Conservation (phyloP, 164 flowering plant genomes). For the Berberis thunbergii region DNA sequence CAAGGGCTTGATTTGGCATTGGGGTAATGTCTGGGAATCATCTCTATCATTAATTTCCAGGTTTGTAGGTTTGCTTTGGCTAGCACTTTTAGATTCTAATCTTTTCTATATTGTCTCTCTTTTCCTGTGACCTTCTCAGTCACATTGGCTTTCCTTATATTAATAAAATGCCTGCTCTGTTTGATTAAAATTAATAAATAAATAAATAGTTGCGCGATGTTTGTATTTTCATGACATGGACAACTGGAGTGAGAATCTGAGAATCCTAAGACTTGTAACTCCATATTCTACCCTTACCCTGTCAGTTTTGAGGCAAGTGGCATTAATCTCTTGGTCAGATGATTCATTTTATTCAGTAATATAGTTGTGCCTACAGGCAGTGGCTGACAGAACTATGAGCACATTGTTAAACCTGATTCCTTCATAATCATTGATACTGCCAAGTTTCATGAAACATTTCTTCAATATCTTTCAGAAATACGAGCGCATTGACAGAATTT, state of each 20-base stretch:
- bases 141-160: no score
- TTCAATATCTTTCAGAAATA: conserved; percentile 23
- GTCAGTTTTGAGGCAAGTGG: no score
- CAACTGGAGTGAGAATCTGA: conserved; percentile 38
- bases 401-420: neutral
- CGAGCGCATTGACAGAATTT: conserved; percentile 14
- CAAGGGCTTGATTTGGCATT: neutral
- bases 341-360: no score
- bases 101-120: conserved; percentile 13
- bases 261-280: conserved; percentile 9
- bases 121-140: conserved; percentile 39
- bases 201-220: no score
- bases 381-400: no score
- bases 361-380: no score
- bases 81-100: neutral
- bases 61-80: neutral
- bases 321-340: no score
- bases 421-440: conserved; percentile 26
- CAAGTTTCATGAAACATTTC: neutral
- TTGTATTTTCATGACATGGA: no score
- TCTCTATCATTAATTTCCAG: neutral
- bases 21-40: no score
- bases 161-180: no score
- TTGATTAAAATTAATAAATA: no score
- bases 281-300: no score